Evolutionary conservation across 2,329 filamentous ascomycete species (phyloP).

Genomic region (Aspergillus ruber): DNA sequence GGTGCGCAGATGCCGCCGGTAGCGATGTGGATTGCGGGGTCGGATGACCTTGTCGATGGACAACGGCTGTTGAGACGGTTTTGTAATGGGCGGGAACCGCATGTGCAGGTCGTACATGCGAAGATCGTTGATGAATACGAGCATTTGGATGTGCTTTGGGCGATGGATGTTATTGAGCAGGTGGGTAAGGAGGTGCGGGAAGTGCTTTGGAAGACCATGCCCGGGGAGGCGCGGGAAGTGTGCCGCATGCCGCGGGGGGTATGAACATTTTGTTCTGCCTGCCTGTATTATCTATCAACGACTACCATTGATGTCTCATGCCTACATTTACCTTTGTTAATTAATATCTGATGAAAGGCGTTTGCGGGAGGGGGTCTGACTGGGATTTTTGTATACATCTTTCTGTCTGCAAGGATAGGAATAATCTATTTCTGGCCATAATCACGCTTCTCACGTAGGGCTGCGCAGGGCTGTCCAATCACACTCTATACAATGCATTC

Average conservation of each 20-base stretch:
- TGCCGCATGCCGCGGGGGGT: slow-evolving; percentile 58
- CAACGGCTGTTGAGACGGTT: slow-evolving; percentile 66
- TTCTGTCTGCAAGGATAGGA: too few relatives aligned
- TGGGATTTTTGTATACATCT: too few relatives aligned
- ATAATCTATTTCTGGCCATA: too few relatives aligned
- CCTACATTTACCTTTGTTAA: too few relatives aligned
- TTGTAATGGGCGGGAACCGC: slow-evolving; percentile 68
- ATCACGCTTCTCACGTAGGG: too few relatives aligned
- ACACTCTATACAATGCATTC: too few relatives aligned
- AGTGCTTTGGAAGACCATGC: slow-evolving; percentile 73
- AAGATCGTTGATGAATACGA: slow-evolving; percentile 84
- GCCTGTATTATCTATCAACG: not conserved
- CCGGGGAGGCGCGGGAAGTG: slow-evolving; percentile 47
- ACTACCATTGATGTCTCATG: too few relatives aligned
- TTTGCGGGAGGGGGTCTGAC: too few relatives aligned
- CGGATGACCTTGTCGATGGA: slow-evolving; percentile 80
- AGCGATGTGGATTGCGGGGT: slow-evolving; percentile 80
- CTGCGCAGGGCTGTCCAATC: too few relatives aligned
- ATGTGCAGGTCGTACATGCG: slow-evolving; percentile 71
- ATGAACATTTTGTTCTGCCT: not conserved
- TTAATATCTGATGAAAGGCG: too few relatives aligned
- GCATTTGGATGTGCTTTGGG: slow-evolving; percentile 92
- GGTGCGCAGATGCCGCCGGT: slow-evolving; percentile 71
- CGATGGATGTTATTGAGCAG: slow-evolving; percentile 77
- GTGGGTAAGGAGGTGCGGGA: slow-evolving; percentile 75